Percentiles rank a stretch among this genome's conserved stretches.
These are phyloP conservation scores for Spinacia oleracea DNA, from an alignment of 179 eudicot genomes.

Conservation along the genomic window DNA sequence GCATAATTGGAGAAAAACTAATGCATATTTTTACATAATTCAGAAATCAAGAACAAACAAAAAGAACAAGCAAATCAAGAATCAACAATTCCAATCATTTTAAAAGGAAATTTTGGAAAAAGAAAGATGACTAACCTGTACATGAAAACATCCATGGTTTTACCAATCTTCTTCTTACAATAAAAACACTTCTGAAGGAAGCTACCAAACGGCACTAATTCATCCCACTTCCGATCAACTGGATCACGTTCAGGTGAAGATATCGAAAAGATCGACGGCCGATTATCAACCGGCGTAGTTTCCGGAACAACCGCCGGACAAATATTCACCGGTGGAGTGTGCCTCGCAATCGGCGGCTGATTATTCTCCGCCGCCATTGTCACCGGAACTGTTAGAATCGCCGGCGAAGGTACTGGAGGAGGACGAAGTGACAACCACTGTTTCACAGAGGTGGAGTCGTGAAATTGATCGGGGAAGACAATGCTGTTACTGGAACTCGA, in stretches of 20 bases:
- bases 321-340: neutral
- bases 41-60: neutral
- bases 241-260: neutral
- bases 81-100: neutral
- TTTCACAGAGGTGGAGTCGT: too few relatives aligned
- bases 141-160: neutral
- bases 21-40: neutral
- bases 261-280: neutral
- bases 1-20: neutral
- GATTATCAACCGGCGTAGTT: neutral
- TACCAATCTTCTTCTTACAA: neutral
- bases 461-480: neutral
- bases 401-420: neutral
- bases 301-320: neutral
- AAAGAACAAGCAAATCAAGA: neutral
- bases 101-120: neutral
- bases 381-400: neutral
- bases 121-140: neutral
- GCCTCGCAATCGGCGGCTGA: neutral
- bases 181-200: neutral
- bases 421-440: neutral
- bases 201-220: neutral
- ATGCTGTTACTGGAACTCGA: neutral
- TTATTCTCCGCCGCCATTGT: neutral
- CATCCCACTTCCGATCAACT: neutral